Conservation (phyloP, 768 basidiomycete genomes). For the Termitomyces sp. region DNA sequence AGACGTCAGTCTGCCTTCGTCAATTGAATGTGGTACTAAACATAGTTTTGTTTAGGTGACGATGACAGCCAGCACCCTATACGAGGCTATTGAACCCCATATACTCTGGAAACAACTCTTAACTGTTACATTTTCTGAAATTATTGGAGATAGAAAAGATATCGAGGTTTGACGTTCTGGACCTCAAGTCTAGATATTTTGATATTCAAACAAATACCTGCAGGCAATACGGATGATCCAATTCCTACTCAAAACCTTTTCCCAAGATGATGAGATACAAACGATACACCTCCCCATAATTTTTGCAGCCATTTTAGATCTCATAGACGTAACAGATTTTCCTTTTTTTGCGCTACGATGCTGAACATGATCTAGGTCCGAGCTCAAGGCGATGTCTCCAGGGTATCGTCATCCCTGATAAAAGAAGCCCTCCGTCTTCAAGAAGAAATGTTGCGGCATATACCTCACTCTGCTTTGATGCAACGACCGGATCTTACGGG, state of each 20-base stretch:
- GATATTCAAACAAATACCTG: background rate
- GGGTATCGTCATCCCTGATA: constrained; percentile 28
- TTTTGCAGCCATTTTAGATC: constrained; percentile 62
- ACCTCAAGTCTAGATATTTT: background rate
- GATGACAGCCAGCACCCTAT: constrained; percentile 83
- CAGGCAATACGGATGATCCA: constrained; percentile 64
- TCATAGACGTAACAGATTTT: constrained; percentile 48
- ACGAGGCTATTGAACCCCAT: constrained; percentile 89
- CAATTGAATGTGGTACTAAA: background rate
- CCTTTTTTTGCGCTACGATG: background rate
- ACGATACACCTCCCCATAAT: constrained; percentile 77
- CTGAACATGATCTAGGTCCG: constrained; percentile 24
- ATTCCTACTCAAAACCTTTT: constrained; percentile 72
- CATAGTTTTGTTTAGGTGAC: constrained; percentile 40
- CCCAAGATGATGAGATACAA: constrained; percentile 86
- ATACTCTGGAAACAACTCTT: constrained; percentile 82
- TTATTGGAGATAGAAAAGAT: constrained; percentile 35
- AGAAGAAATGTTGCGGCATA: constrained; percentile 47
- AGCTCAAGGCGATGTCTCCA: constrained; percentile 29
- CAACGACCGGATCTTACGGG: constrained; percentile 44
- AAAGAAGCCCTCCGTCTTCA: constrained; percentile 42
- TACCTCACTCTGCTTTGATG: constrained; percentile 43
- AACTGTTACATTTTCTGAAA: constrained; percentile 46
- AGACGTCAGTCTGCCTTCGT: constrained; percentile 43
- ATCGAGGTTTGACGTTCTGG: constrained; percentile 37